Conservation (phyloP, 1,284 basidiomycete genomes). For the Moesziomyces sp. region DNA sequence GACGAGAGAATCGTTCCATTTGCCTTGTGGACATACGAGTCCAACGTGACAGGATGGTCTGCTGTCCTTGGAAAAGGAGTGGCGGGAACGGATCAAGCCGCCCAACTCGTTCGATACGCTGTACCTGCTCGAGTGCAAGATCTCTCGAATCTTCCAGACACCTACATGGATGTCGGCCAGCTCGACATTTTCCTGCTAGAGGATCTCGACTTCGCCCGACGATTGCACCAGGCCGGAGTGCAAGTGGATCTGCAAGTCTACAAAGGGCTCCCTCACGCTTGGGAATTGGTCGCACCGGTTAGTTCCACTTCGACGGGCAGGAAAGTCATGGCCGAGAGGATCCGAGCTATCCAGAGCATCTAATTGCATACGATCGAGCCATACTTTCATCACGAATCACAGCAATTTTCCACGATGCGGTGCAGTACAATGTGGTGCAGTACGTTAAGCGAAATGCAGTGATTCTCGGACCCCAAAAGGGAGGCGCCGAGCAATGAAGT, state of each 20-base stretch:
- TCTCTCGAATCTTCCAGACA: conserved; percentile 18
- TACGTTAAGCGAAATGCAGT: background rate
- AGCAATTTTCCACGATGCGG: too few relatives aligned
- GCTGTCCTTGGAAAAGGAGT: conserved; percentile 21
- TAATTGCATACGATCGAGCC: background rate
- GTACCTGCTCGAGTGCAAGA: conserved; percentile 22
- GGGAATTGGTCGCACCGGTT: conserved; percentile 19
- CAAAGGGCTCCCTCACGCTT: conserved; percentile 29
- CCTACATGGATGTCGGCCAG: conserved; percentile 35
- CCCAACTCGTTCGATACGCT: conserved; percentile 21
- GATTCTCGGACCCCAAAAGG: too few relatives aligned
- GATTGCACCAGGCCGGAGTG: conserved; percentile 27
- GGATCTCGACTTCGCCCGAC: conserved; percentile 14
- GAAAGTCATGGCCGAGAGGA: conserved; percentile 10
- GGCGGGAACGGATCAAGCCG: conserved; percentile 13
- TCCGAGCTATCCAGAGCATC: conserved; percentile 18
- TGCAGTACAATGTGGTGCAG: too few relatives aligned
- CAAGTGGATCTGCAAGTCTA: conserved; percentile 27
- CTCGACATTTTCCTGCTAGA: conserved; percentile 36
- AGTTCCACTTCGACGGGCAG: conserved; percentile 5
- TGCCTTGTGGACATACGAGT: conserved; percentile 21
- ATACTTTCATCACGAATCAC: too few relatives aligned
- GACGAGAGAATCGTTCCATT: conserved; percentile 15
- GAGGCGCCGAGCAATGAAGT: background rate
- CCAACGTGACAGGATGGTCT: conserved; percentile 27